Base-by-base conservation (phyloP, 192 early-diverging fungal species). In the Chytriomyces sp. region DNA sequence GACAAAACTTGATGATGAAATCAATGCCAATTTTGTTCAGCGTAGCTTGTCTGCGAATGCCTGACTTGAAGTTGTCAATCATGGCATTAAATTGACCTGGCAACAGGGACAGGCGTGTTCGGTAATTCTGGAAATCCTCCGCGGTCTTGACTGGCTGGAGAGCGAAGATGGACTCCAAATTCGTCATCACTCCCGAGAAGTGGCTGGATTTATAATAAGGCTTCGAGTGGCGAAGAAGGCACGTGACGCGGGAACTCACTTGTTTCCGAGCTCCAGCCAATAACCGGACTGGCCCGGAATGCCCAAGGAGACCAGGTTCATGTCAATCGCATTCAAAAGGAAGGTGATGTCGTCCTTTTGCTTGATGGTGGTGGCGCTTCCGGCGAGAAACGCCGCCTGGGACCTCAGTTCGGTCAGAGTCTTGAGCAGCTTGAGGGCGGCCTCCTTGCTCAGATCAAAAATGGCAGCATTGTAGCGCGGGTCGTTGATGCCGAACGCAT, bases 51-150 rank as follows among this genome's bases (percentile, higher is more conserved):
- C 39, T 14, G 28, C 57, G 31, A 38, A 77, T 77, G 14, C 75
- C 75, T 10, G 12, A 28, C 7, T 61, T 41, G 60, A 62, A 77
- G 32, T 55, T 72, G 56, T 37, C 38, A 56, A 77, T 77, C 64
- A 64, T 63, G 39, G 72, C 33, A 4, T 73, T 38, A 31, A 60
- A 72, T 31, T 64, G 61, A 17, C 36, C 55, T 0, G 69, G 52
- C 32, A 74, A 26, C 54, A 73, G 62, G 31, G 39, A 10, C 38
- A 77, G 64, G 8, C 68, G 26, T 3, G 30, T 39, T 3, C 40
- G 28, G 63, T 72, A 77, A 36, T 77, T 77, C 31, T 63, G 64
- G 5, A 74, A 30, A 39, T 77, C 75, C 4, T 72, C 32, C 4
- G 28, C 22, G n/a, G 70, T 65, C 28, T 26, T 44, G 39, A 70